Conservation (phyloP, 1,284 basidiomycete species). For the Termitomyces sp. region DNA sequence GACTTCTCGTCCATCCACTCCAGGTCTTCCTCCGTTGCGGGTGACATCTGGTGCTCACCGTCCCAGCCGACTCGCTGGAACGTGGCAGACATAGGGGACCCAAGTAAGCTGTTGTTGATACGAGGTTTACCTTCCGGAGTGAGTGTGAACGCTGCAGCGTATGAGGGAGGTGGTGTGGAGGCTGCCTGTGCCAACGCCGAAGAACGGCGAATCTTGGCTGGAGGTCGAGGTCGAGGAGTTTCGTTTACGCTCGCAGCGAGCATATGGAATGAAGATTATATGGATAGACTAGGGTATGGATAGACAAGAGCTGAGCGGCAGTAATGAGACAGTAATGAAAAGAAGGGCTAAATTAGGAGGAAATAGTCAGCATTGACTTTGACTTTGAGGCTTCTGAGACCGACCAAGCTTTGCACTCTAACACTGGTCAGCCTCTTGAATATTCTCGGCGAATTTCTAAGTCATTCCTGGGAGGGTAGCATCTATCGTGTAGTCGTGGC, state of each 20-base stretch:
- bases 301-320: not conserved
- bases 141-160: slow-evolving; percentile 31
- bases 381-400: slow-evolving; percentile 5
- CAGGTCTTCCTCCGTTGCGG: slow-evolving; percentile 26
- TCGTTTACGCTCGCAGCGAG: slow-evolving; percentile 40
- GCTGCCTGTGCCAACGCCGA: slow-evolving; percentile 19
- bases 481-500: not conserved
- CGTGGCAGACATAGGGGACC: slow-evolving; percentile 35
- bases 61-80: slow-evolving; percentile 26
- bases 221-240: slow-evolving; percentile 53
- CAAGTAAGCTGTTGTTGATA: slow-evolving; percentile 32
- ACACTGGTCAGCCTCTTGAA: slow-evolving; percentile 6
- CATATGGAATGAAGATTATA: slow-evolving; percentile 29
- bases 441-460: not conserved
- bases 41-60: slow-evolving; percentile 16
- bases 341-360: not conserved
- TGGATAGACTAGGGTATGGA: not conserved
- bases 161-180: slow-evolving; percentile 51
- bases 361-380: slow-evolving; percentile 6
- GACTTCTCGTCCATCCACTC: slow-evolving; percentile 59
- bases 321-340: not conserved
- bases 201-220: slow-evolving; percentile 49
- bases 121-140: slow-evolving; percentile 19
- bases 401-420: not conserved
- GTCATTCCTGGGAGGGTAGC: not conserved